Evolutionary conservation across 148 eudicot species (phyloP).

Genomic region (Bassia scoparia): DNA sequence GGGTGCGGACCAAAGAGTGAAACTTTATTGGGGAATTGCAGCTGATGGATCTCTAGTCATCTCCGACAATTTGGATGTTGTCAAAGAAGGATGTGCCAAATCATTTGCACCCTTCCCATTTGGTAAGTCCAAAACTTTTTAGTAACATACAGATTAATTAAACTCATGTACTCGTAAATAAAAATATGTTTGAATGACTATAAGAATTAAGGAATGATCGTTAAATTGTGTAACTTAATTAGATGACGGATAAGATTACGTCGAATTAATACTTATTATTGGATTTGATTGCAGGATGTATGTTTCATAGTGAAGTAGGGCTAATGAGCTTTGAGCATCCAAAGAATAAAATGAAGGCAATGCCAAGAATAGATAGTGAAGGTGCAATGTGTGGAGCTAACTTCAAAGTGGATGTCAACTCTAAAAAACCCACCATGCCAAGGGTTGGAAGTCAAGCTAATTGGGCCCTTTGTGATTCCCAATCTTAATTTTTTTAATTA

Average conservation of each 20-base stretch:
- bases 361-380: constrained; percentile 90
- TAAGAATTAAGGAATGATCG: too few relatives aligned
- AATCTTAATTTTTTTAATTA: constrained; percentile 1
- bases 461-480: constrained; percentile 48
- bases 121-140: constrained; percentile 30
- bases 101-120: constrained; percentile 88
- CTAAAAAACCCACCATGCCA: constrained; percentile 66
- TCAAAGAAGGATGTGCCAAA: constrained; percentile 74
- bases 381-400: constrained; percentile 79
- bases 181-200: too few relatives aligned
- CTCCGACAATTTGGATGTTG: constrained; percentile 56
- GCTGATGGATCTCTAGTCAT: constrained; percentile 78
- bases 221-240: too few relatives aligned
- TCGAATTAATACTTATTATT: background rate
- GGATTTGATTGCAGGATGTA: constrained; percentile 50
- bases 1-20: constrained; percentile 64
- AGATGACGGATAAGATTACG: background rate
- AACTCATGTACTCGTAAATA: too few relatives aligned
- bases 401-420: constrained; percentile 62
- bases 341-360: constrained; percentile 70
- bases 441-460: constrained; percentile 84
- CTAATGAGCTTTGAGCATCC: constrained; percentile 80
- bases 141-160: too few relatives aligned
- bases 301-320: constrained; percentile 75
- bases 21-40: constrained; percentile 75